Evolutionary conservation across 169 alveolate genomes (phyloP), one percentile per base, ranked within the genome.

Genomic region (Plasmodium chabaudi): DNA sequence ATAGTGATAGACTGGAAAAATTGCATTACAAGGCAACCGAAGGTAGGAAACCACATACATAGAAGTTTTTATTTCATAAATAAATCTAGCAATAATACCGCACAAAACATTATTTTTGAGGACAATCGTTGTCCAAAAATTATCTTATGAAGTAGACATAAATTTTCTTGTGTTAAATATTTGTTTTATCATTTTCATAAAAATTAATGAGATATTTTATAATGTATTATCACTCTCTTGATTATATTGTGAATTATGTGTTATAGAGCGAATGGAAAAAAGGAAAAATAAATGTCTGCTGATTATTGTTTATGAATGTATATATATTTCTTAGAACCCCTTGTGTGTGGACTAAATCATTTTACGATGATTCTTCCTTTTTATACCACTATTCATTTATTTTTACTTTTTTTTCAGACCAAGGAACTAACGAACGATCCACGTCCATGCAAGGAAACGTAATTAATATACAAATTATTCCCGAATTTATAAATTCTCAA

Each of bases 401-500:
- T 34, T 34, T 34, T 34, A 34, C 42, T 51, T 51, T 15, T 15
- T 51, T 15, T 51, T 19, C 73, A 65, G 77, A 17, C 34, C 63
- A 82, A 46, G 34, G 51, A 9, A 56, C 46, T 42, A 49, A 0
- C 17, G 90, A 82, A 55, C 42, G 7, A 39, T 4, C 68, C 68
- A 82, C 51, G 34, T 57, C 84, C 39, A 82, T 82, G 55, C 77
- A 82, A 53, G 68, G 72, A 5, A 82, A 82, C 72, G 51, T 82
- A 3, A 82, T 82, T 61, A 82, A 51, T 17, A 82, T 82, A 17
- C 67, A 79, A 55, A 82, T 82, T 17, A 82, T 82, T 49, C 90
- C 90, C n/a, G 90, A 82, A 42, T 82, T 82, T 67, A 19, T 82
- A 19, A 82, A 82, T 34, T 51, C 90, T 17, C 42, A 82, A 39